phyloP scores from a whole-genome alignment of 257 asterid species.

The Haberlea rhodopensis region DNA sequence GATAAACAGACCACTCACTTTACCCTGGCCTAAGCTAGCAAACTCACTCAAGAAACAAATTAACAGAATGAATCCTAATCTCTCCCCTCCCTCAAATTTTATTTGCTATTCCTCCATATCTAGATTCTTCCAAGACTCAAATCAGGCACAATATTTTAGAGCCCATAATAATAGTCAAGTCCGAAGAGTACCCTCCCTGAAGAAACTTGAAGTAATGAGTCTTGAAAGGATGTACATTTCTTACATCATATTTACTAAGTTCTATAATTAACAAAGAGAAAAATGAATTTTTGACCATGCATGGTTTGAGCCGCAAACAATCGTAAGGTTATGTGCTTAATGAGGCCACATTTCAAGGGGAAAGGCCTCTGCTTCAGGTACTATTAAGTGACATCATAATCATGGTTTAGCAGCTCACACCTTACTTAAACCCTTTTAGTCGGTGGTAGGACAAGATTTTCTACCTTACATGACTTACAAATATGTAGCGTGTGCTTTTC shows the following conservation, averaged over 20 bases:
- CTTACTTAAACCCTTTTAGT: slow-evolving; percentile 1
- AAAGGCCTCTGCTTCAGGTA: not conserved
- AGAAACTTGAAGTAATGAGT: not conserved
- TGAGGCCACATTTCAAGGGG: not conserved
- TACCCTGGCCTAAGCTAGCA: too few relatives aligned
- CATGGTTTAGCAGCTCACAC: not conserved
- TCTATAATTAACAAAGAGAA: not conserved
- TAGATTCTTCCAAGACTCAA: too few relatives aligned
- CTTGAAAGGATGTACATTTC: not conserved
- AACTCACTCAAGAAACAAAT: too few relatives aligned
- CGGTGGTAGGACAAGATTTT: not conserved
- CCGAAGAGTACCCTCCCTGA: not conserved
- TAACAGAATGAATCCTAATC: too few relatives aligned
- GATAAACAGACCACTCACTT: too few relatives aligned
- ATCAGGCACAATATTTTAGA: too few relatives aligned
- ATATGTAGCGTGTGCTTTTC: slow-evolving; percentile 1
- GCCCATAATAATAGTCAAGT: too few relatives aligned
- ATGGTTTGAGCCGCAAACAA: not conserved
- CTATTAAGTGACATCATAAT: slow-evolving; percentile 1
- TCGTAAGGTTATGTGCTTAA: not conserved
- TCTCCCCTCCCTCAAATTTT: too few relatives aligned
- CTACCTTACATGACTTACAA: not conserved
- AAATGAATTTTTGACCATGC: not conserved
- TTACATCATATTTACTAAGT: too few relatives aligned
- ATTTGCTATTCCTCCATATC: too few relatives aligned